Evolutionary conservation across 106 monocot species (phyloP).

Genomic region (Platanthera guangdongensis): DNA sequence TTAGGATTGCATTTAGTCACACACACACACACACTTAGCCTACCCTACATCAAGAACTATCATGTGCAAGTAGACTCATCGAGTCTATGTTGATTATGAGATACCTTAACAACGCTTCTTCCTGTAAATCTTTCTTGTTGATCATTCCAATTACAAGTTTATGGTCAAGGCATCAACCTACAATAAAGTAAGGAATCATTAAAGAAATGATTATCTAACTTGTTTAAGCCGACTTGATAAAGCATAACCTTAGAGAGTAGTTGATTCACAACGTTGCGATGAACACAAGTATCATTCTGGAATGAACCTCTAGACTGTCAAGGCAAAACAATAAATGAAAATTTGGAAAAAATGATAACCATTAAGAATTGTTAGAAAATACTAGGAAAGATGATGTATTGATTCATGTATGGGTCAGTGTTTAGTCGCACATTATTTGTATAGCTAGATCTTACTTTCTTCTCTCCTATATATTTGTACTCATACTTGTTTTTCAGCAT

Average conservation of each 20-base stretch:
- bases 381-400: no score
- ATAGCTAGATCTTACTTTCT: no score
- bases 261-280: conserved; percentile 97
- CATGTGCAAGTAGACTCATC: background rate
- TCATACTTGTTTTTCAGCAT: no score
- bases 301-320: conserved; percentile 91
- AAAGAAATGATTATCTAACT: conserved; percentile 3
- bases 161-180: conserved; percentile 98
- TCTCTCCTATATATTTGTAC: no score
- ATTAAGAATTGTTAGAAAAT: no score
- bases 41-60: background rate
- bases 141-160: conserved; percentile 99
- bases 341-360: background rate
- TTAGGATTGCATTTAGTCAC: no score
- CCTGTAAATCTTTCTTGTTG: conserved; percentile 91
- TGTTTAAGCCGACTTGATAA: background rate
- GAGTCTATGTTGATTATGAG: background rate
- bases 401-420: no score
- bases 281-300: conserved; percentile 95
- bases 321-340: background rate
- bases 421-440: no score
- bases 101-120: conserved; percentile 93
- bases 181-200: conserved; percentile 11
- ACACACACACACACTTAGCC: no score
- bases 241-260: conserved; percentile 87